A percentile compares a stretch with the other conserved stretches of the same genome.
Conservation (phyloP, 73 alveolate species). For the Effrenium voratum region DNA sequence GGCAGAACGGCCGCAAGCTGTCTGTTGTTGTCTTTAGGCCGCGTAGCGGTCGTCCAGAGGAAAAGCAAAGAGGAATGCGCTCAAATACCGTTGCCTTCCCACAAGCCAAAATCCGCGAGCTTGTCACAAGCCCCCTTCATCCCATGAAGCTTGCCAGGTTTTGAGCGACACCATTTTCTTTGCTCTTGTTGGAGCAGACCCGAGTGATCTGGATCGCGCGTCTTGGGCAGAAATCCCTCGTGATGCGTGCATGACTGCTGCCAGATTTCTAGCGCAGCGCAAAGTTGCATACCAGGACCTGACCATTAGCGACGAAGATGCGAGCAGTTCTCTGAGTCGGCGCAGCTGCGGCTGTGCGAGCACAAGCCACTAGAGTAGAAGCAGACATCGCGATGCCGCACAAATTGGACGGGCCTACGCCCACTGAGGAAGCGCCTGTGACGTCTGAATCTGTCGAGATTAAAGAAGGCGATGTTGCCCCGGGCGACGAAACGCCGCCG, state of each 20-base stretch:
- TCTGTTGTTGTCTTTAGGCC: conserved; percentile 29
- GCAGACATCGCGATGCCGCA: not conserved
- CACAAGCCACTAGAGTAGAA: not conserved
- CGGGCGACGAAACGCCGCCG: not conserved
- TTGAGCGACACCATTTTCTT: not conserved
- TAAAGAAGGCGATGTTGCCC: not conserved
- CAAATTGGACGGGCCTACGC: not conserved
- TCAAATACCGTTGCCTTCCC: conserved; percentile 29
- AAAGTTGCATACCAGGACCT: not conserved
- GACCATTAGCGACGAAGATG: not conserved
- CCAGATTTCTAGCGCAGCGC: not conserved
- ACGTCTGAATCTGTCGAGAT: not conserved
- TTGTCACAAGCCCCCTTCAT: not conserved
- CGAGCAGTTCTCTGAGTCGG: not conserved
- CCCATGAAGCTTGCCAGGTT: not conserved
- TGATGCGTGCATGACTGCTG: not conserved
- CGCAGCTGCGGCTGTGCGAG: not conserved
- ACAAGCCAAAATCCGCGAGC: not conserved
- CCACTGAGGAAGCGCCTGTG: not conserved
- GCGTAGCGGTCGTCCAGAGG: not conserved
- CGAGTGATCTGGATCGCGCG: conserved; percentile 33
- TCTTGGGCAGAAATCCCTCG: conserved; percentile 17
- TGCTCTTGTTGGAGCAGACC: conserved; percentile 29
- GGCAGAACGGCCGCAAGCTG: not conserved
- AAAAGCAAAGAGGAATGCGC: conserved; percentile 50